phyloP scores from a whole-genome alignment of 805 yeast species.

The Candida cerambycidarum region DNA sequence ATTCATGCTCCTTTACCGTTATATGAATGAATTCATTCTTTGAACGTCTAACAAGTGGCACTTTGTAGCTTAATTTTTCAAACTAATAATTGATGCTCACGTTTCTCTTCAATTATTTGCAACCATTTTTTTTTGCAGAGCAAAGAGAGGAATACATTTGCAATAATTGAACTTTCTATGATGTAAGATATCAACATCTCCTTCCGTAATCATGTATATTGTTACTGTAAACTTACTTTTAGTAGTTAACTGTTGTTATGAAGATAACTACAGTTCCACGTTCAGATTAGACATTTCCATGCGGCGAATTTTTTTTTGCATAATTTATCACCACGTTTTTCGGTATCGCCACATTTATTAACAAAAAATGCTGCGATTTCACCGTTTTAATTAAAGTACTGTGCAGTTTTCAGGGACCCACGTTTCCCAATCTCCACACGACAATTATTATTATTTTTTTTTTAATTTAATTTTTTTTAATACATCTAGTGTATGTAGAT shows the following conservation, averaged over 20 bases:
- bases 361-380: not conserved
- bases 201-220: too few relatives aligned
- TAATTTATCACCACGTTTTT: constrained; percentile 1
- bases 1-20: not conserved
- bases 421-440: constrained; percentile 7
- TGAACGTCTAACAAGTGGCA: not conserved
- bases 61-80: not conserved
- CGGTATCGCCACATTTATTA: not conserved
- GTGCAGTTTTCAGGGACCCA: constrained; percentile 3
- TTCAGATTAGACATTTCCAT: constrained; percentile 1
- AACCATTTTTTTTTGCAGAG: not conserved
- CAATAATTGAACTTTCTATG: too few relatives aligned
- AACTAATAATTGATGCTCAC: not conserved
- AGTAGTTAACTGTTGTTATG: too few relatives aligned
- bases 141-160: not conserved
- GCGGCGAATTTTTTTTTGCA: constrained; percentile 1
- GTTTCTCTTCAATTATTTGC: not conserved
- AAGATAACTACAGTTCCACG: too few relatives aligned
- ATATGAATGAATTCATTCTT: not conserved
- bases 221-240: too few relatives aligned
- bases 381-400: constrained; percentile 3
- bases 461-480: not conserved
- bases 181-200: too few relatives aligned
- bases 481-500: too few relatives aligned
- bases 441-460: not conserved